phyloP scores from a whole-genome alignment of 78 protist species.

The Thecamonas trahens region DNA sequence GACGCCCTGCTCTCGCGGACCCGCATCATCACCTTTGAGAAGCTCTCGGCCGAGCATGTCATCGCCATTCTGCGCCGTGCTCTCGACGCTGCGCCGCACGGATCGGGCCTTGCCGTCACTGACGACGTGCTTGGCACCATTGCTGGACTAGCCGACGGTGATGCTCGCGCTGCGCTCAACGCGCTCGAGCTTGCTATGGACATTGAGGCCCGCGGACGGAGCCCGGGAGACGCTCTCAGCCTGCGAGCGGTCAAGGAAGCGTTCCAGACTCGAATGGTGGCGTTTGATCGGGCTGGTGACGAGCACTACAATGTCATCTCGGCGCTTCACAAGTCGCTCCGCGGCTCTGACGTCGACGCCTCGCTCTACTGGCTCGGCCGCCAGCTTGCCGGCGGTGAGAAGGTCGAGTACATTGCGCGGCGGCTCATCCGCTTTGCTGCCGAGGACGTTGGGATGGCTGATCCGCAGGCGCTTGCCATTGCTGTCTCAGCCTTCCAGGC shows the following conservation, averaged over 20 bases:
- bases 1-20: conserved; percentile 46
- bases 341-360: conserved; percentile 65
- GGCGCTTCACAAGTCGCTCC: conserved; percentile 55
- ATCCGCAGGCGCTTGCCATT: conserved; percentile 39
- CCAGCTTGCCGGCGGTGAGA: conserved; percentile 48
- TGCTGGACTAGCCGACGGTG: conserved; percentile 42
- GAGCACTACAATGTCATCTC: conserved; percentile 51
- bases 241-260: neutral
- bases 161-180: conserved; percentile 50
- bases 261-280: conserved; percentile 18
- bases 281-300: conserved; percentile 40
- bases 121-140: conserved; percentile 6
- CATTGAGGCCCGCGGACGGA: no score
- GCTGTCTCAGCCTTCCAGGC: conserved; percentile 51
- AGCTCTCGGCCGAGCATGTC: conserved; percentile 10
- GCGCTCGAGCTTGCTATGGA: conserved; percentile 23
- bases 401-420: conserved; percentile 42
- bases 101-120: conserved; percentile 1
- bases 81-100: neutral
- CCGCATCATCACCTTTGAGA: conserved; percentile 20
- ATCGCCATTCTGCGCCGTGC: conserved; percentile 8
- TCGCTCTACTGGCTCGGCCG: conserved; percentile 52
- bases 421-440: conserved; percentile 40
- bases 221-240: neutral
- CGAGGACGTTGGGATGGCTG: conserved; percentile 64